Evolutionary conservation across 2,329 filamentous ascomycete genomes (phyloP).

Genomic region (Chaetothyriales sp.): DNA sequence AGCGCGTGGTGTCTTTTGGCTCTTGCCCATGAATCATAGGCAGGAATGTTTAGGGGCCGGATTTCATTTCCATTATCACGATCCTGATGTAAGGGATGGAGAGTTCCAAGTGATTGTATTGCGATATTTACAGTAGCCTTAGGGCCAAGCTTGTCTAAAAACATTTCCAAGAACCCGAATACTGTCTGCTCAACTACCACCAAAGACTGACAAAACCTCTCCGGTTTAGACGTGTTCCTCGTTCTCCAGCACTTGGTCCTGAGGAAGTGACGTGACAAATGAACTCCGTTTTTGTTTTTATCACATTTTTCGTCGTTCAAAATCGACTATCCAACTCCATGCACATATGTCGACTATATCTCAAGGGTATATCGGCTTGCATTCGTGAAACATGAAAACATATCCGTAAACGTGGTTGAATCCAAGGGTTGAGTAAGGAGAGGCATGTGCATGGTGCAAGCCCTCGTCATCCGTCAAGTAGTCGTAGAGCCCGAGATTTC

Average conservation of each 20-base stretch:
- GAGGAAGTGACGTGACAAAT: neutral
- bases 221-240: neutral
- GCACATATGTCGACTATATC: neutral
- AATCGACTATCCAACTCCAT: neutral
- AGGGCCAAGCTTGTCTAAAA: neutral
- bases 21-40: too few relatives aligned
- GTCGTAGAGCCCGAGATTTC: too few relatives aligned
- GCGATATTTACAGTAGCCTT: neutral
- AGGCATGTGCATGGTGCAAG: neutral
- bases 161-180: neutral
- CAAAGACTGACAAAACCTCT: neutral
- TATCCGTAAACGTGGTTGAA: neutral
- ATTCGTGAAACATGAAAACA: neutral
- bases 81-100: neutral
- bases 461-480: neutral
- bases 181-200: neutral
- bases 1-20: neutral
- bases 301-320: neutral
- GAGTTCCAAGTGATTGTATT: neutral
- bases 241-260: constrained; percentile 1
- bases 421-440: neutral
- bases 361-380: neutral
- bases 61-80: neutral
- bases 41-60: neutral
- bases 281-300: neutral